These are phyloP conservation scores for Laburnicola sp. DNA, from an alignment of 2,329 filamentous ascomycete genomes.

Conservation along the genomic window DNA sequence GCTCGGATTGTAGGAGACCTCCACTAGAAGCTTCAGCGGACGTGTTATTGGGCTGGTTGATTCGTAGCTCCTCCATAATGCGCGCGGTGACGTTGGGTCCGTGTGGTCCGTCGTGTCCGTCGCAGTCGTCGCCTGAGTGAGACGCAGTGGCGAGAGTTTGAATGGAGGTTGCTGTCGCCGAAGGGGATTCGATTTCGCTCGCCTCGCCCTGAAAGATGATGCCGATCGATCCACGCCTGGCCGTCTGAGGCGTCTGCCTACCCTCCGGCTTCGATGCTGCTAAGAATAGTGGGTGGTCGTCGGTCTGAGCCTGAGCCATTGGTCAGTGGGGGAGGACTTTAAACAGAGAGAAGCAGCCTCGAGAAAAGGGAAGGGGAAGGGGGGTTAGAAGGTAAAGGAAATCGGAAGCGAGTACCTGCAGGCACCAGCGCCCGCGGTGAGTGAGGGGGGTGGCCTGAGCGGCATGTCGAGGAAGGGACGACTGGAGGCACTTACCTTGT, in stretches of 20 bases:
- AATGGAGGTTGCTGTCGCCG: slow-evolving; percentile 15
- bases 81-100: slow-evolving; percentile 9
- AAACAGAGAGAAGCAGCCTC: background rate
- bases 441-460: slow-evolving; percentile 9
- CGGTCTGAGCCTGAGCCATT: slow-evolving; percentile 27
- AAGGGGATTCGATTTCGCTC: slow-evolving; percentile 25
- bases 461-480: slow-evolving; percentile 17
- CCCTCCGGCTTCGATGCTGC: slow-evolving; percentile 12
- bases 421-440: slow-evolving; percentile 1
- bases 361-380: slow-evolving; percentile 9
- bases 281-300: slow-evolving; percentile 29
- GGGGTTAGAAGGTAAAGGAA: slow-evolving; percentile 8
- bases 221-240: slow-evolving; percentile 24
- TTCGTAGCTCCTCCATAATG: slow-evolving; percentile 27
- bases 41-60: slow-evolving; percentile 11
- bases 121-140: background rate
- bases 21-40: slow-evolving; percentile 1
- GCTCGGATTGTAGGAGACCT: slow-evolving; percentile 19
- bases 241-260: slow-evolving; percentile 10
- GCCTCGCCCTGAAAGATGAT: slow-evolving; percentile 32
- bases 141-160: background rate
- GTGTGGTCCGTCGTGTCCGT: background rate
- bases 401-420: background rate
- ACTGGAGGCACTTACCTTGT: slow-evolving; percentile 35
- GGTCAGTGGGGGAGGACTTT: slow-evolving; percentile 11